These are phyloP conservation scores for Gossypioides kirkii DNA, from an alignment of 345 rosid species.

Conservation along the genomic window DNA sequence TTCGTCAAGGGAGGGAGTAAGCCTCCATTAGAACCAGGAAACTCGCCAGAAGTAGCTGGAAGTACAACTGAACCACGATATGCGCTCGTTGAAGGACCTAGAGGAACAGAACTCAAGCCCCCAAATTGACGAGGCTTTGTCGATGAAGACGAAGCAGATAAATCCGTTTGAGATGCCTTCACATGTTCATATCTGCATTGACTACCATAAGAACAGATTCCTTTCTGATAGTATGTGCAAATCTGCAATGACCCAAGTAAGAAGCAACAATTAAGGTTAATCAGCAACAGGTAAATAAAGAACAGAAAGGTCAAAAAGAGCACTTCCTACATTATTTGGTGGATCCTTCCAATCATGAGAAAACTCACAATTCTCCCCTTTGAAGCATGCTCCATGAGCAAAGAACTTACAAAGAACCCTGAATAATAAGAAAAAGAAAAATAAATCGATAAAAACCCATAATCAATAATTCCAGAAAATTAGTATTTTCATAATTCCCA, in stretches of 20 bases:
- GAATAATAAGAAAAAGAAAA: not conserved
- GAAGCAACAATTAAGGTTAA: slow-evolving; percentile 1
- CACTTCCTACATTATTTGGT: slow-evolving; percentile 48
- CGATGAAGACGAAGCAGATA: slow-evolving; percentile 57
- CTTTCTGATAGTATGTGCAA: slow-evolving; percentile 91
- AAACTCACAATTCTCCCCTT: slow-evolving; percentile 90
- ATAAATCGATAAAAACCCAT: not conserved
- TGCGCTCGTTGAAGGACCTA: slow-evolving; percentile 21
- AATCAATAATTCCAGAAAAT: not conserved
- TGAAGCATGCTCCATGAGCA: slow-evolving; percentile 91
- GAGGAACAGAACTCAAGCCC: slow-evolving; percentile 26
- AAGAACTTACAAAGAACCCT: slow-evolving; percentile 38
- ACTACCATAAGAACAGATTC: slow-evolving; percentile 72
- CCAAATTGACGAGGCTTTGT: slow-evolving; percentile 27
- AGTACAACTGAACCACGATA: slow-evolving; percentile 21
- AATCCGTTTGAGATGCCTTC: slow-evolving; percentile 40
- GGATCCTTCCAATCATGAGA: slow-evolving; percentile 79
- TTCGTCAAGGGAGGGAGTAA: not conserved
- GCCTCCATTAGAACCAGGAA: slow-evolving; percentile 24
- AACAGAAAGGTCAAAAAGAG: not conserved
- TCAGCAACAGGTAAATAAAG: not conserved
- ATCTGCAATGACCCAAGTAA: slow-evolving; percentile 37
- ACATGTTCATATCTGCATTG: slow-evolving; percentile 84
- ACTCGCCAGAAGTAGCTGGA: slow-evolving; percentile 29
- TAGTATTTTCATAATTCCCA: not conserved